phyloP scores from a whole-genome alignment of 1,139 yeast genomes.

The Yamadazyma dushanensis region DNA sequence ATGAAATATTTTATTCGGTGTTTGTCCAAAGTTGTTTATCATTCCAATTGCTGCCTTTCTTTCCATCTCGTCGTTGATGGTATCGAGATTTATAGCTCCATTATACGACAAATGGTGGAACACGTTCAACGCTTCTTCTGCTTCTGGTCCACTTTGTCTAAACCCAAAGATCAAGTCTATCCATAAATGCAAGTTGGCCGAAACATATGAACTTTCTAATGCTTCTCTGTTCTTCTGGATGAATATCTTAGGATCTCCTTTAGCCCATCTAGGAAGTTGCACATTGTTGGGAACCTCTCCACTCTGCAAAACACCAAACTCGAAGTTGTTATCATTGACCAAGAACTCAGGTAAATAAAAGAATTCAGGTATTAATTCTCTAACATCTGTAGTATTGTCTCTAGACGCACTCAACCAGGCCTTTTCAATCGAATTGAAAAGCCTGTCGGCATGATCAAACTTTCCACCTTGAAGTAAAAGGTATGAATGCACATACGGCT shows the following conservation, averaged over 20 bases:
- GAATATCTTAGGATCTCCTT: slow-evolving; percentile 69
- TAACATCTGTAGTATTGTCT: slow-evolving; percentile 81
- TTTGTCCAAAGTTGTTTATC: slow-evolving; percentile 88
- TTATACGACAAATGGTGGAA: slow-evolving; percentile 81
- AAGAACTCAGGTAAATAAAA: slow-evolving; percentile 78
- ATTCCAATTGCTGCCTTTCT: slow-evolving; percentile 75
- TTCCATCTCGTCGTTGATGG: slow-evolving; percentile 69
- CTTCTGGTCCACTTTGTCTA: slow-evolving; percentile 72
- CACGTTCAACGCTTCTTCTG: slow-evolving; percentile 65
- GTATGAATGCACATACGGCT: slow-evolving; percentile 80
- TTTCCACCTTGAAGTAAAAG: slow-evolving; percentile 79
- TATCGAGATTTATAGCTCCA: slow-evolving; percentile 77
- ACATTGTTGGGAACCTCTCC: slow-evolving; percentile 64
- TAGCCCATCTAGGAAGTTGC: slow-evolving; percentile 77
- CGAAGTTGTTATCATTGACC: slow-evolving; percentile 59
- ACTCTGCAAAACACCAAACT: slow-evolving; percentile 67
- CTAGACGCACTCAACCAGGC: slow-evolving; percentile 79
- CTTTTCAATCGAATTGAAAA: slow-evolving; percentile 68
- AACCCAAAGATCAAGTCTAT: slow-evolving; percentile 79
- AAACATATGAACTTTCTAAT: slow-evolving; percentile 76
- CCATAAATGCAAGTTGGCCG: slow-evolving; percentile 75
- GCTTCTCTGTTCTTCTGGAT: slow-evolving; percentile 77
- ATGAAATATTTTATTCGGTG: slow-evolving; percentile 69
- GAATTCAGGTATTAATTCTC: slow-evolving; percentile 85
- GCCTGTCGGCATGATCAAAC: slow-evolving; percentile 82